Evolutionary conservation across 495 filamentous ascomycete species (phyloP).

Genomic region (Tuber umbilicatum): DNA sequence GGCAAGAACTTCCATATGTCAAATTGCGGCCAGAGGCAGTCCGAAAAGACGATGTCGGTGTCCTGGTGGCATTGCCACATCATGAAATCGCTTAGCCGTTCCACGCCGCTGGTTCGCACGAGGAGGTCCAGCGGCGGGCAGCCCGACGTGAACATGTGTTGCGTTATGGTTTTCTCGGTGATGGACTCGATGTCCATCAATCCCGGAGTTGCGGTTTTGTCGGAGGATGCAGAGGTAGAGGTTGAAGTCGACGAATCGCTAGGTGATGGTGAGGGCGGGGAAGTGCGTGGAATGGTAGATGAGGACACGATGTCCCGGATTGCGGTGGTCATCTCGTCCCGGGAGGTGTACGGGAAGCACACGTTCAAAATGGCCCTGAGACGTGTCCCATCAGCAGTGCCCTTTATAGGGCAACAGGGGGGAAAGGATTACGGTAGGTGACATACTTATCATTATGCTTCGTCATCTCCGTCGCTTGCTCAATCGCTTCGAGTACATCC

Average conservation of each 20-base stretch:
- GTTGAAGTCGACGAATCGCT: conserved; percentile 16
- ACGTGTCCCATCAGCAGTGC: neutral
- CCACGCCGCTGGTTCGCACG: conserved; percentile 83
- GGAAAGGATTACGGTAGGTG: neutral
- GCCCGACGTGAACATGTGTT: conserved; percentile 75
- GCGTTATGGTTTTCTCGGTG: conserved; percentile 65
- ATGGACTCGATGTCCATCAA: conserved; percentile 73
- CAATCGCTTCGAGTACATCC: conserved; percentile 81
- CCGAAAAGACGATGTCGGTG: conserved; percentile 83
- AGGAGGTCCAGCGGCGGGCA: conserved; percentile 84
- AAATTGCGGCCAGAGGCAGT: conserved; percentile 94
- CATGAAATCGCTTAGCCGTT: conserved; percentile 92
- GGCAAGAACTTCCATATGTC: conserved; percentile 91
- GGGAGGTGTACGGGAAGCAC: conserved; percentile 93
- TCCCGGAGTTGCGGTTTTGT: conserved; percentile 30
- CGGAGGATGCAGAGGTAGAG: conserved; percentile 21
- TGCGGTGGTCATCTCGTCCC: conserved; percentile 91
- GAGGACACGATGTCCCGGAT: conserved; percentile 68
- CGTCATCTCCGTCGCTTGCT: conserved; percentile 74
- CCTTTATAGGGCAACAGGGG: conserved; percentile 24
- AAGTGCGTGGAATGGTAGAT: conserved; percentile 24
- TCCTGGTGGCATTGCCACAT: conserved; percentile 94
- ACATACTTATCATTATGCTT: conserved; percentile 67
- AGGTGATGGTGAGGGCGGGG: conserved; percentile 25
- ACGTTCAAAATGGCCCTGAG: conserved; percentile 76